Evolutionary conservation across 495 filamentous ascomycete species (phyloP), one percentile per base, ranked within the genome.

Genomic region (Chlorociboria aeruginascens): DNA sequence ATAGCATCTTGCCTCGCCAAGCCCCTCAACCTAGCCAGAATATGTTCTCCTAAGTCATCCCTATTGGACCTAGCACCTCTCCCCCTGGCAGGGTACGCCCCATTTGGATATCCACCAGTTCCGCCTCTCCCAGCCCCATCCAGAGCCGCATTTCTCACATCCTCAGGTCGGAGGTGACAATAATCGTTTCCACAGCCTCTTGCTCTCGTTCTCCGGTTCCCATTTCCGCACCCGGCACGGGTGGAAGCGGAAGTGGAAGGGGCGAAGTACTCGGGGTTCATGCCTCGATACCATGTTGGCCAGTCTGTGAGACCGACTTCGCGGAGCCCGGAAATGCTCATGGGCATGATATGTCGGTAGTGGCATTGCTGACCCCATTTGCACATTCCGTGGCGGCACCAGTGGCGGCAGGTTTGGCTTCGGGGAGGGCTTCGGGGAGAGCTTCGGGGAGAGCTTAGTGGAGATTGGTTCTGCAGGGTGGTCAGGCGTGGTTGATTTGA

Each of bases 361-460:
- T 62, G 62, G 54, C 69, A 72, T 20, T 57, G 50, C 14, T 56
- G 48, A 48, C 62, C 65, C 57, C 58, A 71, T 49, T 66, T 69
- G 57, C 69, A 72, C 35, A 59, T 64, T 33, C 68, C 68, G 39
- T 65, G 48, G 38, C 55, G 55, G 56, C 66, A 68, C 65, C 67
- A 71, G 58, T 71, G 62, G 32, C 60, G 61, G 59, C 69, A 72
- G 59, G 61, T 61, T 8, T 58, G 54, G 10, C 50, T 53, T 49
- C 45, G 52, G 20, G 28, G 42, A n/a, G 47, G 14, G 11, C 38
- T 8, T 3, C 13, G 39, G 13, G 30, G 10, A 17, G n/a, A n/a
- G 10, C 50, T 53, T 49, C 45, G 52, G 20, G 28, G 42, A n/a
- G 47, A 20, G 11, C 38, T 8, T 3, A 11, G 39, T 8, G 30